Evolutionary conservation across 805 yeast genomes (phyloP).

Genomic region (Hanseniaspora hatyaiensis): DNA sequence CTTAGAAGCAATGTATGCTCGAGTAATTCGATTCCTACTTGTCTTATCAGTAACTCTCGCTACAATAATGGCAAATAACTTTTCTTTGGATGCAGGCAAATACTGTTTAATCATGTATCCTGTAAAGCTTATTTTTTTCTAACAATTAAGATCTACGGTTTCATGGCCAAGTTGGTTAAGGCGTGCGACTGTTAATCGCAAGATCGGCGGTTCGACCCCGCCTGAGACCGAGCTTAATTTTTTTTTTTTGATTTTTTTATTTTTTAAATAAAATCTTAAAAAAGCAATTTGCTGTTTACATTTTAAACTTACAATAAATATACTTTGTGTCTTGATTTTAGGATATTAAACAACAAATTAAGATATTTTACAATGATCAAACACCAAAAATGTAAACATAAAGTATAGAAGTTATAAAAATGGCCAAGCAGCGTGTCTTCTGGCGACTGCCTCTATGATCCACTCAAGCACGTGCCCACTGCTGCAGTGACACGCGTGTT

Average conservation of each 20-base stretch:
- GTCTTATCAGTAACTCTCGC: too few relatives aligned
- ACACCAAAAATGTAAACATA: too few relatives aligned
- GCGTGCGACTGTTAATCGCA: conserved; percentile 56
- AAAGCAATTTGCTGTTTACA: background rate
- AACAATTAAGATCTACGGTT: conserved; percentile 26
- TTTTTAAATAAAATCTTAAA: background rate
- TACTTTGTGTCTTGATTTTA: too few relatives aligned
- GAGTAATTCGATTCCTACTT: too few relatives aligned
- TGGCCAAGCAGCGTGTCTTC: too few relatives aligned
- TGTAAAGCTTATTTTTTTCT: background rate
- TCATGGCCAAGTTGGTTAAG: conserved; percentile 50
- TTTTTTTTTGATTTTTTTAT: background rate
- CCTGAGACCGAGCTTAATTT: conserved; percentile 36
- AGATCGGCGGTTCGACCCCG: conserved; percentile 53
- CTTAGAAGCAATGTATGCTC: too few relatives aligned
- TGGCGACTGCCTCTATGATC: too few relatives aligned
- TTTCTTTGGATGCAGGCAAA: background rate
- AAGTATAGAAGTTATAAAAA: too few relatives aligned
- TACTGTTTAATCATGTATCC: background rate
- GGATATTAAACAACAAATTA: too few relatives aligned
- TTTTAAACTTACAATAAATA: background rate
- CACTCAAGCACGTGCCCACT: too few relatives aligned
- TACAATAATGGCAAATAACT: background rate
- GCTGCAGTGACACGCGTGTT: too few relatives aligned
- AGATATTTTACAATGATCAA: too few relatives aligned